Conservation (phyloP, 495 filamentous ascomycete genomes). For the Talaromyces thailandensis region DNA sequence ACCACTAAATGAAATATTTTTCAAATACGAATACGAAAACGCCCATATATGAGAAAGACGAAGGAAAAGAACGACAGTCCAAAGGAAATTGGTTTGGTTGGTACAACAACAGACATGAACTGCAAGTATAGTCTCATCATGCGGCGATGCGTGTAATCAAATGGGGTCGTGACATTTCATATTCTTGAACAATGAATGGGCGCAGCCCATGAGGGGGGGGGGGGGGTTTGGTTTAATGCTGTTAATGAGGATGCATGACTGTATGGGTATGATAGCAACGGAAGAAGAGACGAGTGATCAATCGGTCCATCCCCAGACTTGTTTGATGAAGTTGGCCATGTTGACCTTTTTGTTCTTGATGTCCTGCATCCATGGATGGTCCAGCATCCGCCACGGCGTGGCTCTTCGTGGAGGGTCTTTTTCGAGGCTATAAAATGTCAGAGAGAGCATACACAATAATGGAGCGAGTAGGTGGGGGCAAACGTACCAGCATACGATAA, state of each 20-base stretch:
- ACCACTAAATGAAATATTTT: background rate
- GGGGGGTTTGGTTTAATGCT: background rate
- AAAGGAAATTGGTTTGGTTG: background rate
- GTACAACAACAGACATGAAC: background rate
- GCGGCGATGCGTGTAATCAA: background rate
- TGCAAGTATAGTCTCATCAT: background rate
- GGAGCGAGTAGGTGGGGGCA: background rate
- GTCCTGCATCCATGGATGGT: slow-evolving; percentile 96
- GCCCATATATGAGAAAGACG: slow-evolving; percentile 10
- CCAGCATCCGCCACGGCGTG: slow-evolving; percentile 96
- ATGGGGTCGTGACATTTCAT: background rate
- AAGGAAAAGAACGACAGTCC: background rate
- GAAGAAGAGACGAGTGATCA: slow-evolving; percentile 12
- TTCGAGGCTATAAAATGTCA: slow-evolving; percentile 58
- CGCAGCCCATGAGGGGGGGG: too few species aligned
- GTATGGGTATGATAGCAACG: background rate
- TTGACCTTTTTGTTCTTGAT: slow-evolving; percentile 95
- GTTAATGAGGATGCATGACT: background rate
- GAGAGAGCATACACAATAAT: slow-evolving; percentile 4
- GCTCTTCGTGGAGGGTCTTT: slow-evolving; percentile 83
- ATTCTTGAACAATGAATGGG: background rate
- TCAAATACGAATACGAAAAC: background rate
- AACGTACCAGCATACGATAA: slow-evolving; percentile 97
- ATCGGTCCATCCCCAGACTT: slow-evolving; percentile 92
- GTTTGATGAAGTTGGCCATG: slow-evolving; percentile 82